Conservation (phyloP, 306 rosid species). For the Phaseolus lunatus region DNA sequence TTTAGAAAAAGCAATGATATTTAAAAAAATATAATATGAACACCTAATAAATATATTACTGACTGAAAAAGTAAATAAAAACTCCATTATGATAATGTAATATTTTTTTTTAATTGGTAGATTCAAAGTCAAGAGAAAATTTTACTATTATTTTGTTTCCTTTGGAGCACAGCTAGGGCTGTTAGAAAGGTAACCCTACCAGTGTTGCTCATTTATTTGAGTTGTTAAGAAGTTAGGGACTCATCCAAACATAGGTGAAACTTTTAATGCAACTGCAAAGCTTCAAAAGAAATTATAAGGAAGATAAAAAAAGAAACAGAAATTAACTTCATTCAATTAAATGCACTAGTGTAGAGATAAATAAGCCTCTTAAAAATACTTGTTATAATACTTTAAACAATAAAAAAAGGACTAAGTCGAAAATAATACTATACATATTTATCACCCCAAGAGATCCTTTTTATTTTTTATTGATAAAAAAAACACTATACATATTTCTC, state of each 20-base stretch:
- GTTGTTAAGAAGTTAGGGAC: neutral
- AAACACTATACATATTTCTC: neutral
- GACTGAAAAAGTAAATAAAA: no score
- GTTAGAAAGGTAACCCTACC: neutral
- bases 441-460: no score
- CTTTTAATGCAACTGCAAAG: neutral
- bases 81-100: no score
- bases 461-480: no score
- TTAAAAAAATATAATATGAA: no score
- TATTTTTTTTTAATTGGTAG: no score
- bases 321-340: neutral
- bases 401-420: neutral
- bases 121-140: no score
- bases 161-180: neutral
- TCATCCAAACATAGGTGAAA: neutral
- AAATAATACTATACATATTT: neutral
- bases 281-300: neutral
- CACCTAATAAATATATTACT: no score
- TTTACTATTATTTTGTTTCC: no score
- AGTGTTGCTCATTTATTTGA: neutral
- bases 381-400: neutral
- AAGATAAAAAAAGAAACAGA: neutral
- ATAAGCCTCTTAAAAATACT: neutral
- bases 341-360: neutral
- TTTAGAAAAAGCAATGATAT: no score